phyloP scores from a whole-genome alignment of 2,329 filamentous ascomycete genomes.

The Ceratocystis albifundus region DNA sequence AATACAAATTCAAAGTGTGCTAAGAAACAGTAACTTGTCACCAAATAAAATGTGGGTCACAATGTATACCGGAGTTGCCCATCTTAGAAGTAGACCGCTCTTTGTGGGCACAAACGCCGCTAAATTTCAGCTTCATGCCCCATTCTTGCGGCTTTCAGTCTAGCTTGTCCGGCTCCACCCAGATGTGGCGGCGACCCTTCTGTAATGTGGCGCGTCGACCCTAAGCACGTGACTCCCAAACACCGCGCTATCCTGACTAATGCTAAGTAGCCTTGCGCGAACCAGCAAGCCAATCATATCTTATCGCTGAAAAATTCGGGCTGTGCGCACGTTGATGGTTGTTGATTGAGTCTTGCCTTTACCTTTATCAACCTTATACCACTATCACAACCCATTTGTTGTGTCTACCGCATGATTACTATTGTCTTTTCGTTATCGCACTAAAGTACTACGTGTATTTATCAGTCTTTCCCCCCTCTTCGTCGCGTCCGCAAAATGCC shows the following conservation, averaged over 20 bases:
- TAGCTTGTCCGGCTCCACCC: too few relatives aligned
- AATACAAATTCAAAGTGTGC: too few relatives aligned
- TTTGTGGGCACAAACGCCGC: too few relatives aligned
- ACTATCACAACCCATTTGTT: neutral
- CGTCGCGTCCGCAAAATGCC: neutral
- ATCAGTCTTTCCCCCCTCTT: neutral
- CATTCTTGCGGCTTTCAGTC: too few relatives aligned
- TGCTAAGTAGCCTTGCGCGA: conserved; percentile 3
- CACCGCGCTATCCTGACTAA: neutral
- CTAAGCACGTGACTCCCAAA: neutral
- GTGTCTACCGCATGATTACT: neutral
- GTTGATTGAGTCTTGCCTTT: neutral
- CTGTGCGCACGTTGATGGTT: neutral
- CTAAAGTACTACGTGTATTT: neutral
- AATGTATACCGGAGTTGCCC: too few relatives aligned
- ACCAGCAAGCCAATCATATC: neutral
- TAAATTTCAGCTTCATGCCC: too few relatives aligned
- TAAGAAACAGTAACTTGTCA: too few relatives aligned
- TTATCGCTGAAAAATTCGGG: conserved; percentile 1
- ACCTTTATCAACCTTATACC: neutral
- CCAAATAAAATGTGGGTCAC: too few relatives aligned
- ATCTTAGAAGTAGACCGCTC: too few relatives aligned
- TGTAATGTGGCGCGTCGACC: neutral
- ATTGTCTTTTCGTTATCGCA: neutral
- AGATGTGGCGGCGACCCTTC: neutral